Conservation (phyloP, 306 rosid species). For the Benincasa hispida region DNA sequence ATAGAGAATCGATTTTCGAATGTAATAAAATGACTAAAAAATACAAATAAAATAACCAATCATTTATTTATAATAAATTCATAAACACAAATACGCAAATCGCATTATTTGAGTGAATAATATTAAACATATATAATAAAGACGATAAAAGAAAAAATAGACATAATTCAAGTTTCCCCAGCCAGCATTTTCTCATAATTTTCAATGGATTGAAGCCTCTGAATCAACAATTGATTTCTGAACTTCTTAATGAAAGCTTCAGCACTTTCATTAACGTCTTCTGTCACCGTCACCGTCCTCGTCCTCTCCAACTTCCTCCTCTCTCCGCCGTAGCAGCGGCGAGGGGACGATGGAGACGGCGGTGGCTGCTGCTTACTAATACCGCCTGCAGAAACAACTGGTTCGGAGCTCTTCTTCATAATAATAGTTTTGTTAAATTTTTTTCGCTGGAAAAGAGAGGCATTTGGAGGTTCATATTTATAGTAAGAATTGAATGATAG, state of each 20-base stretch:
- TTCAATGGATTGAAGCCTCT: slow-evolving; percentile 82
- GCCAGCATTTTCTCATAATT: slow-evolving; percentile 66
- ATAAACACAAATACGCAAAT: background rate
- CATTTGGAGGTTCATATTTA: background rate
- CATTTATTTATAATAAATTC: background rate
- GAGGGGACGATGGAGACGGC: background rate
- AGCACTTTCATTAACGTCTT: slow-evolving; percentile 67
- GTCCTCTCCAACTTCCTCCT: slow-evolving; percentile 44
- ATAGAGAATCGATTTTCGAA: too few species aligned
- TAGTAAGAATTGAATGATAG: background rate
- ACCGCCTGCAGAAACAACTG: background rate
- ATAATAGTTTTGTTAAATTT: background rate
- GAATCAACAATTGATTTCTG: slow-evolving; percentile 59
- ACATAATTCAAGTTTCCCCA: slow-evolving; percentile 26
- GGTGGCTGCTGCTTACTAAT: background rate
- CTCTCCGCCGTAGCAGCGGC: background rate
- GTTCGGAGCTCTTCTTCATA: background rate
- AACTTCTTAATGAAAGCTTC: slow-evolving; percentile 85
- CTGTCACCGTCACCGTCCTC: slow-evolving; percentile 32
- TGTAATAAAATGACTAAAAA: too few species aligned
- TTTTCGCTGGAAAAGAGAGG: background rate
- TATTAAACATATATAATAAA: background rate
- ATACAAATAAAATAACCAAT: too few species aligned
- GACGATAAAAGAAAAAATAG: background rate
- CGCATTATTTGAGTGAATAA: background rate